These are phyloP conservation scores for Medicago lupulina DNA, from an alignment of 306 rosid species.

Conservation along the genomic window DNA sequence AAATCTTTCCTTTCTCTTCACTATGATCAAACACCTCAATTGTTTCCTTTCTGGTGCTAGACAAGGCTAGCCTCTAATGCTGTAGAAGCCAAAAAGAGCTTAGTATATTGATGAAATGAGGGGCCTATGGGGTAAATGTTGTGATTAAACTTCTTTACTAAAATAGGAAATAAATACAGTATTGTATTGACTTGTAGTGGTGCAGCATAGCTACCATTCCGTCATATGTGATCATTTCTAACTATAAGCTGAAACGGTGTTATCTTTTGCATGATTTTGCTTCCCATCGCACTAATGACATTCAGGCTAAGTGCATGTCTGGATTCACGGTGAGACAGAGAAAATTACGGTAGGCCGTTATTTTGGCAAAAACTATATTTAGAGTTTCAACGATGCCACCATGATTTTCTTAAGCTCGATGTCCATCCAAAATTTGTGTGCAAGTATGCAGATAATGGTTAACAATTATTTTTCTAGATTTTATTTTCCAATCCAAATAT, in stretches of 20 bases:
- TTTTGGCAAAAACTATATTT: too few relatives aligned
- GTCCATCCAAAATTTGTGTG: too few relatives aligned
- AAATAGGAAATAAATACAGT: conserved; percentile 13
- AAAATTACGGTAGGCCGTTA: too few relatives aligned
- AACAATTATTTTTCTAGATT: background rate
- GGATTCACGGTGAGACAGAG: too few relatives aligned
- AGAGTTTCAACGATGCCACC: too few relatives aligned
- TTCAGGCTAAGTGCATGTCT: too few relatives aligned
- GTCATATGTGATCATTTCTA: conserved; percentile 44
- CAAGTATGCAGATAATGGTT: background rate
- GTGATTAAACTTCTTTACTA: conserved; percentile 22
- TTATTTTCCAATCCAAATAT: too few relatives aligned
- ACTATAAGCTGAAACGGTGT: background rate
- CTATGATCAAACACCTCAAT: background rate
- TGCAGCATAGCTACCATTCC: conserved; percentile 31
- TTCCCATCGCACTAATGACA: too few relatives aligned
- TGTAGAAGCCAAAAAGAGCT: conserved; percentile 19
- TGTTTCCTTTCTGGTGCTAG: conserved; percentile 34
- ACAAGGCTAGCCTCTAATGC: conserved; percentile 29
- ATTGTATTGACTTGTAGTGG: conserved; percentile 30
- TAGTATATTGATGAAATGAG: conserved; percentile 36
- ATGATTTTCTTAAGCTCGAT: too few relatives aligned
- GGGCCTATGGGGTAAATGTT: conserved; percentile 32
- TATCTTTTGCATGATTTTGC: too few relatives aligned
- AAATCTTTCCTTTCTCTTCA: background rate